Conservation (phyloP, 495 filamentous ascomycete species). For the Cryomyces minteri region DNA sequence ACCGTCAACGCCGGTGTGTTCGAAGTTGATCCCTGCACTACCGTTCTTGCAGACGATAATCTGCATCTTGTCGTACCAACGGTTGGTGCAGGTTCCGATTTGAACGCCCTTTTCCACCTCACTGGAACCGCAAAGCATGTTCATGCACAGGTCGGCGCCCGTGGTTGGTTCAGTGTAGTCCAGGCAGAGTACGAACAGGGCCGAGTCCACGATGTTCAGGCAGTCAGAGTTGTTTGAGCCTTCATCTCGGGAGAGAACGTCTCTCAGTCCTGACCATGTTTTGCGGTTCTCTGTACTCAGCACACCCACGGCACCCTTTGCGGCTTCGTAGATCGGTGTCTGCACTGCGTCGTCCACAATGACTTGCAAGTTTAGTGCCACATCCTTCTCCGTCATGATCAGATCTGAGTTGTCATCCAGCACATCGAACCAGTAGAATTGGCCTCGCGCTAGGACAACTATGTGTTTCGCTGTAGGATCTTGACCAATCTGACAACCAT, state of each 20-base stretch:
- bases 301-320: conserved; percentile 83
- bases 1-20: conserved; percentile 95
- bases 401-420: conserved; percentile 84
- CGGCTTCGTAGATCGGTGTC: conserved; percentile 81
- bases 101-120: conserved; percentile 86
- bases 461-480: conserved; percentile 78
- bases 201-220: conserved; percentile 83
- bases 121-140: conserved; percentile 95
- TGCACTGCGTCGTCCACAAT: conserved; percentile 80
- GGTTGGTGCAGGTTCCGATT: conserved; percentile 91
- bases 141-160: conserved; percentile 70
- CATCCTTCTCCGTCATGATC: conserved; percentile 94
- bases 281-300: conserved; percentile 94
- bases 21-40: conserved; percentile 95
- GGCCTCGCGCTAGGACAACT: conserved; percentile 85
- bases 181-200: conserved; percentile 78
- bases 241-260: conserved; percentile 72
- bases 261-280: conserved; percentile 79
- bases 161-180: conserved; percentile 76
- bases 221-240: conserved; percentile 91
- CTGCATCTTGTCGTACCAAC: conserved; percentile 98
- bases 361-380: conserved; percentile 79
- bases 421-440: conserved; percentile 99
- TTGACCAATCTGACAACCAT: conserved; percentile 90
- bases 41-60: conserved; percentile 99